phyloP scores from a whole-genome alignment of 371 early-diverging fungal genomes.

The Circinella minor region DNA sequence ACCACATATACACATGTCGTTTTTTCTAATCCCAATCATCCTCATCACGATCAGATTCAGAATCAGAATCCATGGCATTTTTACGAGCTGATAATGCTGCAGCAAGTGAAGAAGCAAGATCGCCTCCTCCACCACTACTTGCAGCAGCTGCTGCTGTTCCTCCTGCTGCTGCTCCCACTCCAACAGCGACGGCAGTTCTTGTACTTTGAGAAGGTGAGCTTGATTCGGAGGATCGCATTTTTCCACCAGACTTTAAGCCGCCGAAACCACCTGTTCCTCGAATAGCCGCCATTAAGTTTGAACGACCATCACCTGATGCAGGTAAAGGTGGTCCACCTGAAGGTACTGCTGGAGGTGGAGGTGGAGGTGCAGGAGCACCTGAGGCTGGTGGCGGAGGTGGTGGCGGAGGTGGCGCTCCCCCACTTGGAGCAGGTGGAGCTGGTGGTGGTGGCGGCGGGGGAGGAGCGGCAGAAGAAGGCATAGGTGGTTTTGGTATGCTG shows the following conservation, averaged over 20 bases:
- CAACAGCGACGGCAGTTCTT: conserved; percentile 19
- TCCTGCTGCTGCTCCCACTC: conserved; percentile 21
- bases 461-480: conserved; percentile 19
- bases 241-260: conserved; percentile 37
- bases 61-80: conserved; percentile 52
- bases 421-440: too few relatives aligned
- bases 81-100: conserved; percentile 45
- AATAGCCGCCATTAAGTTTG: conserved; percentile 48
- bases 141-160: conserved; percentile 25
- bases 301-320: conserved; percentile 23
- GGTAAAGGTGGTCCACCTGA: conserved; percentile 20
- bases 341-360: conserved; percentile 23
- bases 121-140: conserved; percentile 16
- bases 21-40: conserved; percentile 24
- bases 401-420: conserved; percentile 28
- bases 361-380: conserved; percentile 20
- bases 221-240: conserved; percentile 12
- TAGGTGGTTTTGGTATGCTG: conserved; percentile 22
- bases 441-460: conserved; percentile 23
- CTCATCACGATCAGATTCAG: conserved; percentile 37
- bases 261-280: conserved; percentile 50
- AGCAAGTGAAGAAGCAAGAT: conserved; percentile 50
- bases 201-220: conserved; percentile 1
- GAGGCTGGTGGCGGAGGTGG: conserved; percentile 29
- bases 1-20: too few relatives aligned